These are phyloP conservation scores for Saccharomycopsis fodiens DNA, from an alignment of 805 yeast genomes.

Conservation along the genomic window DNA sequence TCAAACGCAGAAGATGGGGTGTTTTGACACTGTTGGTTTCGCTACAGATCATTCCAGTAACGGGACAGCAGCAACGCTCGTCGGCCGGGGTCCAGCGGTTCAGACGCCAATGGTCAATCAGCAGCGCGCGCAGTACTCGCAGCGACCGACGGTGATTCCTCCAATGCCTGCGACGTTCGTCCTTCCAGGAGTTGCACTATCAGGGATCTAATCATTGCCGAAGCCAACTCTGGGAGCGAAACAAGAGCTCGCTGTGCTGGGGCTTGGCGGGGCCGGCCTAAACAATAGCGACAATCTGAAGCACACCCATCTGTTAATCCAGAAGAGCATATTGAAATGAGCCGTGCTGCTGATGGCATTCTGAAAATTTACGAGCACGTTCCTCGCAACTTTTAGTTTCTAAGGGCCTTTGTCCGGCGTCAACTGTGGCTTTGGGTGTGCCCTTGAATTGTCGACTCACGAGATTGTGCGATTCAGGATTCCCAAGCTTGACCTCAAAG, in stretches of 20 bases:
- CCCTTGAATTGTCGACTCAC: constrained; percentile 70
- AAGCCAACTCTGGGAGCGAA: neutral
- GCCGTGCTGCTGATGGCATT: constrained; percentile 63
- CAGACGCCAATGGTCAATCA: constrained; percentile 11
- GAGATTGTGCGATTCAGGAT: constrained; percentile 61
- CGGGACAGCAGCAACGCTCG: neutral
- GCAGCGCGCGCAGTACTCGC: constrained; percentile 15
- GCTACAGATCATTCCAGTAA: neutral
- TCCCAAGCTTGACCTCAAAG: constrained; percentile 76
- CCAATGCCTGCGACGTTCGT: constrained; percentile 5
- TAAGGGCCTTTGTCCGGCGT: constrained; percentile 71
- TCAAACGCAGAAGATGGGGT: neutral
- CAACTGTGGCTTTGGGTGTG: constrained; percentile 73
- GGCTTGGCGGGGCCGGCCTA: constrained; percentile 3
- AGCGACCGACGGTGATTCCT: neutral
- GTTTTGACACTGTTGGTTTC: neutral
- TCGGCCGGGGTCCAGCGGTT: neutral
- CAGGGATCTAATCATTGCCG: neutral
- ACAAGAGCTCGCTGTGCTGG: neutral
- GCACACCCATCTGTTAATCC: constrained; percentile 19
- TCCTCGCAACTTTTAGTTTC: constrained; percentile 59
- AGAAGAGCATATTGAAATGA: constrained; percentile 37
- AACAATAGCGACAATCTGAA: neutral
- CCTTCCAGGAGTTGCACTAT: neutral
- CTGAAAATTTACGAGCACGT: constrained; percentile 56